Conservation (phyloP, 129 eudicot genomes). For the Chrysanthemum lavandulifolium region DNA sequence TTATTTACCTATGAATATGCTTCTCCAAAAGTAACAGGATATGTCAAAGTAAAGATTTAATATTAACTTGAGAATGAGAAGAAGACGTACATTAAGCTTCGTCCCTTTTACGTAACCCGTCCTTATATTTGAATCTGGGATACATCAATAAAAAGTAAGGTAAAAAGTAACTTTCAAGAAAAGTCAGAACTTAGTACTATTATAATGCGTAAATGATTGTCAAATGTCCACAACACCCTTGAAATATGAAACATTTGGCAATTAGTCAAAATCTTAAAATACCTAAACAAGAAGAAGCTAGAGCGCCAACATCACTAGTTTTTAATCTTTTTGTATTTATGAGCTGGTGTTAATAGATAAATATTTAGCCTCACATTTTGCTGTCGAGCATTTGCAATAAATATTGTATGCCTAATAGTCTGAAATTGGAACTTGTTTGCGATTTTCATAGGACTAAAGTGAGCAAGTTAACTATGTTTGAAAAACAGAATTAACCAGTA, state of each 20-base stretch:
- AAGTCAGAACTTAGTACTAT: not conserved
- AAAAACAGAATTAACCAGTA: not conserved
- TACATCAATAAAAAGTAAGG: conserved; percentile 28
- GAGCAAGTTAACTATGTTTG: conserved; percentile 7
- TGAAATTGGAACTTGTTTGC: conserved; percentile 2
- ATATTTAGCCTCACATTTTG: not conserved
- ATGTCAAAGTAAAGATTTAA: not conserved
- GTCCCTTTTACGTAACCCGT: conserved; percentile 29
- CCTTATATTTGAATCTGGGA: conserved; percentile 27
- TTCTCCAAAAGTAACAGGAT: not conserved
- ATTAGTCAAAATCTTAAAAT: not conserved
- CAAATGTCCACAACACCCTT: not conserved
- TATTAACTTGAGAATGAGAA: conserved; percentile 2
- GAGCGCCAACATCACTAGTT: not conserved
- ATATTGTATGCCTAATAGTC: too few relatives aligned
- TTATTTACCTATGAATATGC: not conserved
- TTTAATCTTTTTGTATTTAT: not conserved
- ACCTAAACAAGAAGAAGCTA: conserved; percentile 11
- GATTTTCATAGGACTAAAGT: not conserved
- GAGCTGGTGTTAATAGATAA: not conserved
- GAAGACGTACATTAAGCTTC: conserved; percentile 40
- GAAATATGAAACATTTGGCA: not conserved
- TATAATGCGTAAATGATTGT: not conserved
- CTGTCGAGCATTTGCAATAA: not conserved
- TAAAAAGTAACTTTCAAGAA: conserved; percentile 20